These are phyloP conservation scores for Solanum chmielewskii DNA, from an alignment of 257 asterid species.

Conservation along the genomic window DNA sequence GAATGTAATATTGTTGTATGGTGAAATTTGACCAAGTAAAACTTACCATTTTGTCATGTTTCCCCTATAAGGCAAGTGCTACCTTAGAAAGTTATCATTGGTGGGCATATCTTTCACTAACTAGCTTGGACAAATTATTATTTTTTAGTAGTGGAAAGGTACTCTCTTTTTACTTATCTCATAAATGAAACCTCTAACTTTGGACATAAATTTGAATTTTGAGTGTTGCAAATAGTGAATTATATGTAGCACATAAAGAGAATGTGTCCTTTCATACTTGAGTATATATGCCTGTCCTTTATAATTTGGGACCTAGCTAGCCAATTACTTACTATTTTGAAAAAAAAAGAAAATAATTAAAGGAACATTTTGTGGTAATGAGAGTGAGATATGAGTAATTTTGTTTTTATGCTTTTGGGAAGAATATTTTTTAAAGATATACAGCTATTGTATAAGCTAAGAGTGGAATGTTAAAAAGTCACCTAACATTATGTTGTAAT, in stretches of 20 bases:
- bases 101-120: conserved; percentile 3
- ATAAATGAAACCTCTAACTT: neutral
- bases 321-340: neutral
- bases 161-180: neutral
- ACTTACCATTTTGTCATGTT: neutral
- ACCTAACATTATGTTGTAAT: neutral
- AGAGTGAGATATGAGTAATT: neutral
- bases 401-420: neutral
- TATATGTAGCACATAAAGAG: neutral
- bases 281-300: neutral
- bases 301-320: neutral
- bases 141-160: neutral
- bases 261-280: neutral
- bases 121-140: neutral
- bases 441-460: neutral
- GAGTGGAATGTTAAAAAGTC: neutral
- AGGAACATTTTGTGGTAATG: neutral
- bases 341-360: neutral
- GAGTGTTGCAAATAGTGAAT: neutral
- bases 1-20: neutral
- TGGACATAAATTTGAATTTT: neutral
- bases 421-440: neutral
- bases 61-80: neutral
- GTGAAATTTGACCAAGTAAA: neutral
- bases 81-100: neutral